A percentile compares a stretch with the other conserved stretches of the same genome.
Evolutionary conservation across 495 filamentous ascomycete species (phyloP).

Genomic region (Staphylotrichum tortipilum): DNA sequence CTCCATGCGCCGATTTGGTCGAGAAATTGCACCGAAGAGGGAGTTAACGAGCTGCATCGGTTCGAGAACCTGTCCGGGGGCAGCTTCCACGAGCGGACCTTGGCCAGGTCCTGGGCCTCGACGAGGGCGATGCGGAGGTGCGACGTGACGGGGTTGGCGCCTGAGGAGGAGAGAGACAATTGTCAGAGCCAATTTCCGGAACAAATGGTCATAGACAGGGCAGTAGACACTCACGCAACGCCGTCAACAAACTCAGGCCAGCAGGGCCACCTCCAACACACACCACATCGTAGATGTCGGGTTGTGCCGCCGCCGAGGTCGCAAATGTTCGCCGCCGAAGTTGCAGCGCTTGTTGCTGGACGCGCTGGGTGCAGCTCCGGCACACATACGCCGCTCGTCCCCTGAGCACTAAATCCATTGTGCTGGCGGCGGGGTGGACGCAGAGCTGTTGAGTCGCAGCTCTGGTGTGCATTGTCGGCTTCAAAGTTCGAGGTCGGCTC

Average conservation of each 20-base stretch:
- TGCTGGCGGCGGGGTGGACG: background rate
- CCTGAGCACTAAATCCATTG: constrained; percentile 21
- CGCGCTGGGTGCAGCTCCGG: constrained; percentile 35
- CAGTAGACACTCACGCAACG: constrained; percentile 57
- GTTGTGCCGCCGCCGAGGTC: constrained; percentile 27
- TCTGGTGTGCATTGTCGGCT: background rate
- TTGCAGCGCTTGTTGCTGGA: constrained; percentile 25
- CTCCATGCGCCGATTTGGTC: constrained; percentile 78
- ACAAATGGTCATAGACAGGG: background rate
- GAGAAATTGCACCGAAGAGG: constrained; percentile 64
- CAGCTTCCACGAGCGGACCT: constrained; percentile 55
- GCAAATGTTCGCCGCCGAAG: constrained; percentile 30
- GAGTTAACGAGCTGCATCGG: constrained; percentile 88
- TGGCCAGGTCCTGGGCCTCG: constrained; percentile 74
- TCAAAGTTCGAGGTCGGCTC: background rate
- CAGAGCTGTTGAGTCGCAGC: background rate
- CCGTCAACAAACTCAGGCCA: constrained; percentile 77
- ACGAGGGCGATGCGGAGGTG: constrained; percentile 78
- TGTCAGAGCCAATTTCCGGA: background rate
- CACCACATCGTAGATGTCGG: constrained; percentile 83
- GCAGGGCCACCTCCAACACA: constrained; percentile 96
- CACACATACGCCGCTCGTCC: constrained; percentile 31
- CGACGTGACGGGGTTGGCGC: constrained; percentile 62
- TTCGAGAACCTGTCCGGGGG: constrained; percentile 72
- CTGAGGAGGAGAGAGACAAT: constrained; percentile 23